Percentiles rank a stretch among this genome's conserved stretches.
These are phyloP conservation scores for Leishmania arabica DNA, from an alignment of 208 protist genomes.

Conservation along the genomic window DNA sequence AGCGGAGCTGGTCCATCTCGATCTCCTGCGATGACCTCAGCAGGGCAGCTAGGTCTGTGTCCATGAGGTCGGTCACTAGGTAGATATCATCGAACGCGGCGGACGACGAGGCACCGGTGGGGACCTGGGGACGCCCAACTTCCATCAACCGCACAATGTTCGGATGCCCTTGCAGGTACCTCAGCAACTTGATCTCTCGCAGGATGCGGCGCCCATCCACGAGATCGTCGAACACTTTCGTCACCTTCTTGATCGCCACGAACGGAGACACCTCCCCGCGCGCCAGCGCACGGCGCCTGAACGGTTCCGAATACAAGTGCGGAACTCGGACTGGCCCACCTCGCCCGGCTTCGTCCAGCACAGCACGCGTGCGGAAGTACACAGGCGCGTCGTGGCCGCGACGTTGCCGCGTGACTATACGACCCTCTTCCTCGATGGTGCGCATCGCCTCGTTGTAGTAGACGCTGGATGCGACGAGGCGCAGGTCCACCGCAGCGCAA, in stretches of 20 bases:
- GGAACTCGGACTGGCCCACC: conserved; percentile 29
- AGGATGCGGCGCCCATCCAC: conserved; percentile 95
- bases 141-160: conserved; percentile 93
- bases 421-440: conserved; percentile 39
- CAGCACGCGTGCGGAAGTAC: conserved; percentile 19
- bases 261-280: conserved; percentile 38
- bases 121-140: conserved; percentile 78
- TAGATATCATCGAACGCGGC: conserved; percentile 89
- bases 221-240: conserved; percentile 90
- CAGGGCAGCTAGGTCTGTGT: conserved; percentile 97
- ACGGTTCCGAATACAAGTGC: conserved; percentile 39
- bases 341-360: background rate
- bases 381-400: conserved; percentile 19
- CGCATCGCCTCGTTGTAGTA: conserved; percentile 39
- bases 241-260: conserved; percentile 97
- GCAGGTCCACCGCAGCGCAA: conserved; percentile 66
- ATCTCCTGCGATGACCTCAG: conserved; percentile 87
- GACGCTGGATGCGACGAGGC: conserved; percentile 38
- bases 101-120: conserved; percentile 45
- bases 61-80: conserved; percentile 73
- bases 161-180: conserved; percentile 86
- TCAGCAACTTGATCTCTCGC: conserved; percentile 93
- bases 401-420: conserved; percentile 21
- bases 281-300: conserved; percentile 23
- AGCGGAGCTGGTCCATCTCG: conserved; percentile 94